Conservation (phyloP, 306 rosid species). For the Luffa acutangula region DNA sequence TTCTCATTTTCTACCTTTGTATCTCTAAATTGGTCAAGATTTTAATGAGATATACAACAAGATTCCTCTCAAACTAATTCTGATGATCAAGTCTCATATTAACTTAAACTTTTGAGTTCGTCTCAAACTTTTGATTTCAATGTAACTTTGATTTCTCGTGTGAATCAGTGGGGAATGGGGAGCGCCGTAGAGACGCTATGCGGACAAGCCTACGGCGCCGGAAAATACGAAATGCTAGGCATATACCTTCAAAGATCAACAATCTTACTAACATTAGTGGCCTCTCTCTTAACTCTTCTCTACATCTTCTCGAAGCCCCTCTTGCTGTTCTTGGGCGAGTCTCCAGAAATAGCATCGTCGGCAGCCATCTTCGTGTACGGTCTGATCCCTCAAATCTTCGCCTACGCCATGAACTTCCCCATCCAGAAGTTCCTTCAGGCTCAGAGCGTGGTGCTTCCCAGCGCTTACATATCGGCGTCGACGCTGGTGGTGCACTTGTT, state of each 20-base stretch:
- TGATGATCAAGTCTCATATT: no score
- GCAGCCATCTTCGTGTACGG: slow-evolving; percentile 55
- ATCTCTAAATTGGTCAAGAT: no score
- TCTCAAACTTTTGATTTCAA: no score
- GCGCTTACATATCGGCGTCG: slow-evolving; percentile 49
- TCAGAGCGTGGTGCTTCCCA: slow-evolving; percentile 63
- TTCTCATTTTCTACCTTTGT: no score
- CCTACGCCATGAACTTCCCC: slow-evolving; percentile 60
- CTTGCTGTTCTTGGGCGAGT: slow-evolving; percentile 36
- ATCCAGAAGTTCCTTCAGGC: slow-evolving; percentile 72
- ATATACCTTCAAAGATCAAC: slow-evolving; percentile 58
- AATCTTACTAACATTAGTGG: slow-evolving; percentile 23
- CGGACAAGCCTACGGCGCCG: slow-evolving; percentile 75
- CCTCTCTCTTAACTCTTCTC: slow-evolving; percentile 15
- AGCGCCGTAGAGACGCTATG: slow-evolving; percentile 88
- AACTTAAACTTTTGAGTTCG: no score
- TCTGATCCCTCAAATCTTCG: slow-evolving; percentile 67
- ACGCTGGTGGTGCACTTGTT: slow-evolving; percentile 37
- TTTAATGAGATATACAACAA: no score
- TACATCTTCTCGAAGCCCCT: slow-evolving; percentile 37
- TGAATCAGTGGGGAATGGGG: slow-evolving; percentile 68
- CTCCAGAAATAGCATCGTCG: slow-evolving; percentile 38
- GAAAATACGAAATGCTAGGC: slow-evolving; percentile 49
- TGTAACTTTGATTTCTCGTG: no score
- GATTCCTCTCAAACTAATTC: no score